Base-by-base conservation (phyloP, 768 basidiomycete genomes). In the Fomitopsis serialis region DNA sequence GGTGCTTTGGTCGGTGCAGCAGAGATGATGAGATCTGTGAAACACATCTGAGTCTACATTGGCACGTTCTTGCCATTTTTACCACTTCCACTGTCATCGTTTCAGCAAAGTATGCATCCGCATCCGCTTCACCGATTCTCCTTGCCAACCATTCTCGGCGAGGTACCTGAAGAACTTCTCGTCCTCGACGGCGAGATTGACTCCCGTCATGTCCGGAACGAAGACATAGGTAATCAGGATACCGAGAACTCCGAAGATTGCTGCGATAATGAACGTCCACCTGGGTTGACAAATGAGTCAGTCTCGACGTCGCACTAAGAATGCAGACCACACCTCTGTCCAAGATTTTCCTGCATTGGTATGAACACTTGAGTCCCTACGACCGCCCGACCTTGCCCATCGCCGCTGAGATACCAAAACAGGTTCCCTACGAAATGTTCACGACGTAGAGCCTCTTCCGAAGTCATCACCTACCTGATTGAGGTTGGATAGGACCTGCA, bases 311-410 rank as follows among this genome's bases (percentile, higher is more conserved):
- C 11, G 29, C 11, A 32, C 6, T 32, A 32, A 11, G 6, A 32
- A 32, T 32, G 11, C 29, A 11, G 29, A 32, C 29, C 29, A 6
- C 29, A 79, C 79, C 74, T 78, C 61, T 84, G 80, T 15, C 86
- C 86, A 13, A 85, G 77, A 62, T 85, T 74, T 50, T 70, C 69
- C 61, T 83, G 80, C 55, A 87, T 85, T 3, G 85, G 85, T 2
- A 82, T 85, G 63, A 86, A 86, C 1, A 77, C 81, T 60, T 87
- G 84, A 0, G 83, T 85, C 7, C 85, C 85, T 45, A 86, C 54
- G 19, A 82, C 85, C 19, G 87, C 88, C 87, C 87, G 2, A 82
- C 72, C 61, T 87, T 87, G 9, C 85, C 84, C 5, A 87, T 68
- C 0, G 84, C 84, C 10, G 85, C 85, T 24, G 80, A 80, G 40